Base-by-base conservation (phyloP, 2,329 filamentous ascomycete species). In the Drechslerella coelobrocha region DNA sequence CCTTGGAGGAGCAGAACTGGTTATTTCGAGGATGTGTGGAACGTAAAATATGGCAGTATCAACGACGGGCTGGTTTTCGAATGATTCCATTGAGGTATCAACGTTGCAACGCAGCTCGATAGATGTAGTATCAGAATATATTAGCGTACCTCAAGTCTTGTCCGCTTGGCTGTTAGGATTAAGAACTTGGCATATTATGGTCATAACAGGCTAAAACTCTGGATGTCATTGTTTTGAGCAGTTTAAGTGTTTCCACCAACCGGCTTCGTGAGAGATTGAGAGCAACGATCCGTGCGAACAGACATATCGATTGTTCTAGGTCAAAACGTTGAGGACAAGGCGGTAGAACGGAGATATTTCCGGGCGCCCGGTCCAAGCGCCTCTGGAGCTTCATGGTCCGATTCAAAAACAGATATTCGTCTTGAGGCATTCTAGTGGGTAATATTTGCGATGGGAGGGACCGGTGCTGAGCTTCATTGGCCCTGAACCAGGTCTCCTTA, bases 1-100 rank as follows among this genome's bases (percentile, higher is more conserved):
- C 56, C 63, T 9, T 68, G 63, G 56, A 55, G 31, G 24, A 52
- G 55, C 21, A 56, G 56, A 14, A 19, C 43, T 24, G 56, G 56
- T 1, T 68, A 68, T 37, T 68, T 50, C 27, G 63, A 68, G 26
- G 56, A 68, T 34, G 50, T 29, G 34, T 56, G 45, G 45, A 61
- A 68, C 23, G 23, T 68, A 19, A 52, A n/a, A 26, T 68, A 51
- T 56, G 56, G 63, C 7, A 31, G 57, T 52, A 5, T 68, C 24
- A 52, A 50, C 12, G 6, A 52, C n/a, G 63, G 48, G 24, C n/a
- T 61, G 24, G 54, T 54, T 9, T 60, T 68, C 31, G 55, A 68
- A 14, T 59, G 50, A 27, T 34, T 19, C 17, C 6, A 39, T 27
- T 27, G 12, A 26, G 12, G 43, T 26, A 21, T 48, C 6, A n/a